A percentile compares a stretch with the other conserved stretches of the same genome.
Conservation (phyloP, 768 basidiomycete genomes). For the Asterophora parasitica region DNA sequence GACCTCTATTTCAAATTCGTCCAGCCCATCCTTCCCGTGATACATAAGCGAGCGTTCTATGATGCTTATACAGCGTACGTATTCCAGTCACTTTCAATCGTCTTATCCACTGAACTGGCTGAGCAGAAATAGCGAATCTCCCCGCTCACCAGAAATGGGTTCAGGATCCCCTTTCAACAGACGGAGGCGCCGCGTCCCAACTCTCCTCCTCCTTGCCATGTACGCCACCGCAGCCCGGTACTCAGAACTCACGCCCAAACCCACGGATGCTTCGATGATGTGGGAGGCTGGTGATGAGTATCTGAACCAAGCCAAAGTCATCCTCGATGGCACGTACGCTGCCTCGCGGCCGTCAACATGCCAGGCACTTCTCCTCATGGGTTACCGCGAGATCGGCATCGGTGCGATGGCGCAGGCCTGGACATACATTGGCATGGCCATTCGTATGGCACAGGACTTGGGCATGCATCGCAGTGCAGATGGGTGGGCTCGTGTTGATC, state of each 20-base stretch:
- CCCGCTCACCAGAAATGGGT: slow-evolving; percentile 15
- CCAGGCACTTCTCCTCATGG: slow-evolving; percentile 76
- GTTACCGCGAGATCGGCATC: slow-evolving; percentile 82
- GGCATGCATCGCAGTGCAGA: slow-evolving; percentile 82
- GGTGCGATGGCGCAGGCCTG: slow-evolving; percentile 88
- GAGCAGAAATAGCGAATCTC: slow-evolving; percentile 16
- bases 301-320: slow-evolving; percentile 58
- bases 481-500: slow-evolving; percentile 61
- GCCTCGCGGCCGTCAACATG: slow-evolving; percentile 70
- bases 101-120: slow-evolving; percentile 24
- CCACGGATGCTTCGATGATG: slow-evolving; percentile 53
- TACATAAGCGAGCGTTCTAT: slow-evolving; percentile 68
- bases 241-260: slow-evolving; percentile 33
- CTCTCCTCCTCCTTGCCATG: slow-evolving; percentile 76
- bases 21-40: slow-evolving; percentile 72
- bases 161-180: slow-evolving; percentile 33
- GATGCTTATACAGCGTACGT: slow-evolving; percentile 46
- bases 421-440: slow-evolving; percentile 83
- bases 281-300: slow-evolving; percentile 79
- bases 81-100: neutral
- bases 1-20: slow-evolving; percentile 79
- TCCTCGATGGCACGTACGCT: slow-evolving; percentile 65
- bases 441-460: slow-evolving; percentile 89
- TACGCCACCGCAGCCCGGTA: slow-evolving; percentile 80
- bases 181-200: slow-evolving; percentile 45